These are phyloP conservation scores for Chaetomidium leptoderma DNA, from an alignment of 495 filamentous ascomycete species.

Conservation along the genomic window DNA sequence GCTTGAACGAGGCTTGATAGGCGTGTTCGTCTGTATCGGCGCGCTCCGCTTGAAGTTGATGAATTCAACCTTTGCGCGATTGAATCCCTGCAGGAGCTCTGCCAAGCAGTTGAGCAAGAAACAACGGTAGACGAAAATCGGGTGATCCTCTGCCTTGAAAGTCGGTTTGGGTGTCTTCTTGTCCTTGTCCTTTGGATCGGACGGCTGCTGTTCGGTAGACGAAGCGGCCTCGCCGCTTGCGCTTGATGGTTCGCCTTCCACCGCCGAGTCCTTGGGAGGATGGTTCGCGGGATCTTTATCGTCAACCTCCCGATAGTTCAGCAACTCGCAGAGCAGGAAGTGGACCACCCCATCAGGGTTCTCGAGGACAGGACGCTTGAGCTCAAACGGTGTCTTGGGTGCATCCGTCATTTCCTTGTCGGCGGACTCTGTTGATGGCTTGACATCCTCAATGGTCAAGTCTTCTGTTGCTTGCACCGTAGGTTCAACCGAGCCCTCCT, in stretches of 20 bases:
- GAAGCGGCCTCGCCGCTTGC: constrained; percentile 25
- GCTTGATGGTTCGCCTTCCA: constrained; percentile 24
- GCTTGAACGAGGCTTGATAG: constrained; percentile 88
- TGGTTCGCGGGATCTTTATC: constrained; percentile 59
- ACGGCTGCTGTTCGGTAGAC: constrained; percentile 24
- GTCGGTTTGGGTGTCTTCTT: constrained; percentile 69
- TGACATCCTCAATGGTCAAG: constrained; percentile 48
- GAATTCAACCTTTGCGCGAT: constrained; percentile 92
- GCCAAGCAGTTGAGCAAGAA: constrained; percentile 91
- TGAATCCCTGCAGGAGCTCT: constrained; percentile 90
- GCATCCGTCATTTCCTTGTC: constrained; percentile 56
- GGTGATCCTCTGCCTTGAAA: constrained; percentile 90
- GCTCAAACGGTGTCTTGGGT: constrained; percentile 56
- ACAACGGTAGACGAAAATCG: constrained; percentile 93
- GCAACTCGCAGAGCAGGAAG: constrained; percentile 87
- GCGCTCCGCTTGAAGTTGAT: constrained; percentile 95
- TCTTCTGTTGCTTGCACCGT: constrained; percentile 55
- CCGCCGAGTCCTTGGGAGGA: constrained; percentile 49
- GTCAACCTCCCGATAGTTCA: constrained; percentile 88
- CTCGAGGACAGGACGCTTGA: constrained; percentile 81
- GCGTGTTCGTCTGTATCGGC: constrained; percentile 71
- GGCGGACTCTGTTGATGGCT: constrained; percentile 48
- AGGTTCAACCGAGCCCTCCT: constrained; percentile 39
- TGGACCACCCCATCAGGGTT: constrained; percentile 94
- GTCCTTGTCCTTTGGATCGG: constrained; percentile 40